A percentile compares a stretch with the other conserved stretches of the same genome.
Evolutionary conservation across 129 eudicot genomes (phyloP).

Genomic region (Flaveria trinervia): DNA sequence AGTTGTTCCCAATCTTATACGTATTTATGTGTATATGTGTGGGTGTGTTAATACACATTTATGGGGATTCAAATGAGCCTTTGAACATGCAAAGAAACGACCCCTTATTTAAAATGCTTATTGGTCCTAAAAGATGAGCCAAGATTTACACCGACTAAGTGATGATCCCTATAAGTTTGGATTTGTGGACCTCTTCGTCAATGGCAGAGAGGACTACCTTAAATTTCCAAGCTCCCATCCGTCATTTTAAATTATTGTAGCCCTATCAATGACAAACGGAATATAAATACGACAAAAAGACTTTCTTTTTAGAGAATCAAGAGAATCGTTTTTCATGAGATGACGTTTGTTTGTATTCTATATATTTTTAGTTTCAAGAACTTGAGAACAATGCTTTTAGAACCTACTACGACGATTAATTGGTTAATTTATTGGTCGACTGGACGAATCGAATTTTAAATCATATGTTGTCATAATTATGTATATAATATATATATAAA

Average conservation of each 20-base stretch:
- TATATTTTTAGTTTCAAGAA: no score
- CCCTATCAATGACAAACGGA: neutral
- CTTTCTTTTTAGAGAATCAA: no score
- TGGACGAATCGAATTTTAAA: no score
- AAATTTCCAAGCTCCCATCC: conserved; percentile 2
- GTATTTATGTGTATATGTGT: no score
- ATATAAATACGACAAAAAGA: neutral
- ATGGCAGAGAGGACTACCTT: neutral
- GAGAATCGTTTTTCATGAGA: neutral
- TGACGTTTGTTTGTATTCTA: neutral
- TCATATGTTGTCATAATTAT: no score
- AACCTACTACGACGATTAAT: no score
- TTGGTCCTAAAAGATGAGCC: conserved; percentile 36
- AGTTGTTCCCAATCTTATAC: no score
- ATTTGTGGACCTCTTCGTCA: conserved; percentile 26
- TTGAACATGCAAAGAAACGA: conserved; percentile 58
- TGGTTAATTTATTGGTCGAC: no score
- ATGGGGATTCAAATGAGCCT: conserved; percentile 46
- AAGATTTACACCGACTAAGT: conserved; percentile 24
- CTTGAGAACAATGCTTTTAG: no score
- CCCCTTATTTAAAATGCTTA: neutral
- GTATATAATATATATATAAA: no score
- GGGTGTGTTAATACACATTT: conserved; percentile 16
- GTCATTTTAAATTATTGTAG: neutral
- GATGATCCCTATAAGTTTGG: conserved; percentile 47